Evolutionary conservation across 83 land plant genomes (phyloP).

Genomic region (Diphasiastrum complanatum): DNA sequence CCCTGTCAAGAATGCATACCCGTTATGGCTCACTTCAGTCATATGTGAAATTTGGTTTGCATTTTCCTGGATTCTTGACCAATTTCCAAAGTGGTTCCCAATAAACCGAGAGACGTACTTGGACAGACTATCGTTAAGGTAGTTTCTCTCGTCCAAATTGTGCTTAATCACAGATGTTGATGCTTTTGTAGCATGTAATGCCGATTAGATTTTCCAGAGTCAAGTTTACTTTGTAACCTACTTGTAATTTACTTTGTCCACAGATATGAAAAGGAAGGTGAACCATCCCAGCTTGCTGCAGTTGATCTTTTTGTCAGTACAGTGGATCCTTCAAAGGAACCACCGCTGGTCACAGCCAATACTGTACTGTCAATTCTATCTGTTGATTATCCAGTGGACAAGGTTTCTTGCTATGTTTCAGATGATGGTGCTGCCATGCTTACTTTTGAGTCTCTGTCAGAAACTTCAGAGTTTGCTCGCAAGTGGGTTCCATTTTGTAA

Average conservation of each 20-base stretch:
- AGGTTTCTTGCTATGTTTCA: conserved; percentile 31
- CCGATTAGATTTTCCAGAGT: background rate
- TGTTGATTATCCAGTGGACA: conserved; percentile 19
- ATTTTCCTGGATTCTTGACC: conserved; percentile 23
- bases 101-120: conserved; percentile 21
- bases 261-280: conserved; percentile 11
- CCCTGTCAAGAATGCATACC: conserved; percentile 17
- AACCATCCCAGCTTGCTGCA: conserved; percentile 6
- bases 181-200: background rate
- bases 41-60: conserved; percentile 30
- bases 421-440: too few species aligned
- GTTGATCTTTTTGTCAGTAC: conserved; percentile 24
- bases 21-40: conserved; percentile 17
- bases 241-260: background rate
- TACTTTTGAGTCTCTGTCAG: conserved; percentile 18
- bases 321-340: conserved; percentile 19
- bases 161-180: background rate
- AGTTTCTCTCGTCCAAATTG: too few species aligned
- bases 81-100: conserved; percentile 24
- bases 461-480: too few species aligned
- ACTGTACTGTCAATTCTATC: conserved; percentile 15
- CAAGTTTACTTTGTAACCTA: too few species aligned
- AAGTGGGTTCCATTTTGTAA: too few species aligned
- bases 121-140: conserved; percentile 22
- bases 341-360: conserved; percentile 10